phyloP scores from a whole-genome alignment of 1,139 yeast genomes.

The Pichia terricola region DNA sequence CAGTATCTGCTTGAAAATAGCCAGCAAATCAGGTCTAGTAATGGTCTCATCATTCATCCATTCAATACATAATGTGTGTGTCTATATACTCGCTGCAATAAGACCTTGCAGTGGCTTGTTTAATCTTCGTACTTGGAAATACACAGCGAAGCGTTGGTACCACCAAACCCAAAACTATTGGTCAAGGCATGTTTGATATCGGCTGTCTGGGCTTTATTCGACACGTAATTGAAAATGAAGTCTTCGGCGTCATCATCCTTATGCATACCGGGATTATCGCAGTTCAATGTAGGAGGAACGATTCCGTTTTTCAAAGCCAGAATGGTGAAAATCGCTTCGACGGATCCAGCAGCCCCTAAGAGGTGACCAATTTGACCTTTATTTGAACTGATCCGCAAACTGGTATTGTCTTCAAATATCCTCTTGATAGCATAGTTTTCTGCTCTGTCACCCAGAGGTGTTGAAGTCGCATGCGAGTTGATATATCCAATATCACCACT shows the following conservation, averaged over 20 bases:
- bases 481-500: constrained; percentile 56
- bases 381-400: constrained; percentile 53
- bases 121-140: constrained; percentile 26
- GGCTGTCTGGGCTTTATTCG: constrained; percentile 31
- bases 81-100: too few species aligned
- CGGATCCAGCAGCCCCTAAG: constrained; percentile 93
- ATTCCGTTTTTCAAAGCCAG: constrained; percentile 47
- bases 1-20: too few species aligned
- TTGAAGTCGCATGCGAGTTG: constrained; percentile 97
- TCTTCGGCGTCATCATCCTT: constrained; percentile 29
- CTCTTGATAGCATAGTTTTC: constrained; percentile 68
- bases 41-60: too few species aligned
- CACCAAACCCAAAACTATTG: constrained; percentile 97
- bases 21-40: too few species aligned
- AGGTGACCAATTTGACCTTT: constrained; percentile 93
- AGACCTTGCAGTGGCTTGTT: too few species aligned
- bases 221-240: constrained; percentile 55
- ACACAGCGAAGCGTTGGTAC: constrained; percentile 72
- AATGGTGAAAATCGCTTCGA: constrained; percentile 78
- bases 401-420: constrained; percentile 32
- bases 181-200: constrained; percentile 42
- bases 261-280: constrained; percentile 42
- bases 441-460: constrained; percentile 79
- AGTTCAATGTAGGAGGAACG: constrained; percentile 77
- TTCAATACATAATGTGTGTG: too few species aligned